Conservation (phyloP, 2,329 filamentous ascomycete genomes). For the Trichoderma brevicompactum region DNA sequence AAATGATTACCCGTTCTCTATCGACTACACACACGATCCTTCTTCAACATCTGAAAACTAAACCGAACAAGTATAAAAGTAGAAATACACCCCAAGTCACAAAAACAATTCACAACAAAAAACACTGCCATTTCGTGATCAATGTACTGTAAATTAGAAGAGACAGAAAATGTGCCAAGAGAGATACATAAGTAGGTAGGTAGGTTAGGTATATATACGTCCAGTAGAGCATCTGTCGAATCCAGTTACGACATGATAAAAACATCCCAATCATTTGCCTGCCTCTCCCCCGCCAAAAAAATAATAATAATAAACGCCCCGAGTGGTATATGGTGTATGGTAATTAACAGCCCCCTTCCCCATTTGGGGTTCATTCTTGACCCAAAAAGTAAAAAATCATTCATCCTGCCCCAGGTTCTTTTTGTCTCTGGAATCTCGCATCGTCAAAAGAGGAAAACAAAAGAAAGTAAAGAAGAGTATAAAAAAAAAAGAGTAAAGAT, state of each 20-base stretch:
- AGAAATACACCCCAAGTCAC: too few species aligned
- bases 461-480: slow-evolving; percentile 20
- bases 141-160: slow-evolving; percentile 3
- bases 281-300: slow-evolving; percentile 12
- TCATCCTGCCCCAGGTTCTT: background rate
- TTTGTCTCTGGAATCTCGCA: background rate
- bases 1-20: too few species aligned
- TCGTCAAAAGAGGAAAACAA: slow-evolving; percentile 4
- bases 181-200: background rate
- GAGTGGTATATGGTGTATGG: slow-evolving; percentile 31
- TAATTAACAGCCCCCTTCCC: background rate
- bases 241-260: slow-evolving; percentile 24
- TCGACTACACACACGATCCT: too few species aligned
- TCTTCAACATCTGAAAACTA: too few species aligned
- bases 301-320: slow-evolving; percentile 27
- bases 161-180: slow-evolving; percentile 24
- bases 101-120: background rate
- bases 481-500: slow-evolving; percentile 19
- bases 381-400: background rate
- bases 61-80: too few species aligned
- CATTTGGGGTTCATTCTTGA: background rate
- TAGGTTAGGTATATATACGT: background rate
- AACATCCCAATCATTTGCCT: slow-evolving; percentile 20
- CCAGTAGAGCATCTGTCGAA: slow-evolving; percentile 20
- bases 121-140: background rate